A percentile compares a stretch with the other conserved stretches of the same genome.
These are phyloP conservation scores for Calonectria naviculata DNA, from an alignment of 2,329 filamentous ascomycete genomes.

Conservation along the genomic window DNA sequence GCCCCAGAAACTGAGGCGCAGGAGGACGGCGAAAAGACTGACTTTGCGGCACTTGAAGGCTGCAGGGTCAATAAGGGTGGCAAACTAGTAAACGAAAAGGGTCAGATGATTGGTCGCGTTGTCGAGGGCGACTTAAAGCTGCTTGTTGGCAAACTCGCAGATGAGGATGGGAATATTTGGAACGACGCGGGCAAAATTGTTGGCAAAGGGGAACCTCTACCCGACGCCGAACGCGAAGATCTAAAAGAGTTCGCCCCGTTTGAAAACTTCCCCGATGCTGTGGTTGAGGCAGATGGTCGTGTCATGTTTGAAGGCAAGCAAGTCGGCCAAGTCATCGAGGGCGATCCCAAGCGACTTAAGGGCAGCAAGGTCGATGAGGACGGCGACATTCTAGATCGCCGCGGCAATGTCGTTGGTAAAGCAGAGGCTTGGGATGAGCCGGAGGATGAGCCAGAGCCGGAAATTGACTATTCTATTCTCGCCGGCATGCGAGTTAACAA, in stretches of 20 bases:
- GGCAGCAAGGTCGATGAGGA: conserved; percentile 84
- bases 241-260: conserved; percentile 62
- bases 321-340: conserved; percentile 77
- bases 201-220: conserved; percentile 71
- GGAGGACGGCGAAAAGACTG: not conserved
- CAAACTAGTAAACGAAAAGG: conserved; percentile 65
- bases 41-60: not conserved
- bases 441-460: conserved; percentile 57
- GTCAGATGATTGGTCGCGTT: conserved; percentile 69
- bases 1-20: conserved; percentile 1
- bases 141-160: conserved; percentile 71
- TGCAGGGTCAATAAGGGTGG: conserved; percentile 36
- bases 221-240: conserved; percentile 63
- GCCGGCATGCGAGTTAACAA: conserved; percentile 66
- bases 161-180: conserved; percentile 77
- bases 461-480: conserved; percentile 63
- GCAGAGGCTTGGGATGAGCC: conserved; percentile 66
- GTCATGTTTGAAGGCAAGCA: conserved; percentile 64
- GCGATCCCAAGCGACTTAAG: conserved; percentile 77
- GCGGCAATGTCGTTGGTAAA: conserved; percentile 69
- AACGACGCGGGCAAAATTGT: conserved; percentile 76
- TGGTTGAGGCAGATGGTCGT: conserved; percentile 64
- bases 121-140: conserved; percentile 72
- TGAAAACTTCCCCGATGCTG: conserved; percentile 67
- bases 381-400: conserved; percentile 84